Conservation (phyloP, 805 yeast genomes). For the Metschnikowia sp. region DNA sequence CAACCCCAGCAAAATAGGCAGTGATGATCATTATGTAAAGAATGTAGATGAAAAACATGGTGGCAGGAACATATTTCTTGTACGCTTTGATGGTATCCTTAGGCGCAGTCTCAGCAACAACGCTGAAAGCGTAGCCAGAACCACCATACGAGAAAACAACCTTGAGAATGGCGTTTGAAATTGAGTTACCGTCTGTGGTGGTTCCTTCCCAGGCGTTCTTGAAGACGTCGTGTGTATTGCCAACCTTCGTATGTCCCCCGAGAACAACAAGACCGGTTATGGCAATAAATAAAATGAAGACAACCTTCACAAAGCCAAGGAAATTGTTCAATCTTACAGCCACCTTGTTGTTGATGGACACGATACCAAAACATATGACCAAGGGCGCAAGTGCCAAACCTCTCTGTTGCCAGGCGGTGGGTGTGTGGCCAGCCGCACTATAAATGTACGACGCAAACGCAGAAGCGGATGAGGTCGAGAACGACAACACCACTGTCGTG, state of each 20-base stretch:
- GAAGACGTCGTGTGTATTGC: conserved; percentile 32
- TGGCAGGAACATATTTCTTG: conserved; percentile 27
- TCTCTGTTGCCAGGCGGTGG: conserved; percentile 33
- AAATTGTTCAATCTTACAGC: conserved; percentile 29
- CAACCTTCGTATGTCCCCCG: conserved; percentile 33
- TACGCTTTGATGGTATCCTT: conserved; percentile 25
- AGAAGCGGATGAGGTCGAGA: conserved; percentile 32
- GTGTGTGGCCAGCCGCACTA: conserved; percentile 28
- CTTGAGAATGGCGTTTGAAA: conserved; percentile 42
- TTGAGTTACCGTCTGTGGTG: conserved; percentile 40
- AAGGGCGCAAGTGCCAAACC: conserved; percentile 34
- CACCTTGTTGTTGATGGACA: conserved; percentile 25
- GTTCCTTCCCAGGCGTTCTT: conserved; percentile 39
- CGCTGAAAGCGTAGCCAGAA: conserved; percentile 35
- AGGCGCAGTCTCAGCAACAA: conserved; percentile 30
- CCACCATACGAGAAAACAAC: conserved; percentile 45
- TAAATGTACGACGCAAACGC: conserved; percentile 36
- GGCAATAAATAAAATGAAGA: conserved; percentile 30
- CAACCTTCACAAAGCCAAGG: conserved; percentile 34
- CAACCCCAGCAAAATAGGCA: conserved; percentile 31
- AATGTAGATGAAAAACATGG: conserved; percentile 29
- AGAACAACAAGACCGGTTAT: conserved; percentile 36
- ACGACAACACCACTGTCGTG: conserved; percentile 35
- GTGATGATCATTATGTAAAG: conserved; percentile 32
- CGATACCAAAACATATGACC: conserved; percentile 20